Base-by-base conservation (phyloP, 192 early-diverging fungal genomes). In the Ambispora gerdemannii region DNA sequence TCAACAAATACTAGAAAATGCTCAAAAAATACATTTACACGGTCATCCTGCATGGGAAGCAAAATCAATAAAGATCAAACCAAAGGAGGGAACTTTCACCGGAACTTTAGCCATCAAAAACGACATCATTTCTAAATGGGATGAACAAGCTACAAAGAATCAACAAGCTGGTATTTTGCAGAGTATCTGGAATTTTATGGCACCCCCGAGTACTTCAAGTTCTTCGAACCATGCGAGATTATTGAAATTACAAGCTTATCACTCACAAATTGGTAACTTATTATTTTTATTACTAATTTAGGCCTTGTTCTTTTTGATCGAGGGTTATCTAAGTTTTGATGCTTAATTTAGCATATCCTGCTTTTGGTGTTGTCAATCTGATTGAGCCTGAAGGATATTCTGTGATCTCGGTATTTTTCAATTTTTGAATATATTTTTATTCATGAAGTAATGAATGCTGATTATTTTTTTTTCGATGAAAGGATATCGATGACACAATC, bases 401-500 rank as follows among this genome's bases (percentile, higher is more conserved):
- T 0, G 73, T 97, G 4, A 92, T 97, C 55, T 91, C 90, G 6
- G 75, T 76, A 68, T 47, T 47, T 8, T 33, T n/a, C 24, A 8
- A 25, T 50, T 31, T 51, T 28, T 22, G 50, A 20, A 15, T 24
- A 2, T 20, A 4, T 53, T 52, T n/a, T 62, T 52, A 65, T 32
- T 24, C 28, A 31, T 19, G 50, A 3, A 28, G 25, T 63, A 28
- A 43, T 4, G 27, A 17, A 11, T 62, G 20, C 34, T 33, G 0
- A n/a, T 34, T 17, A 0, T 63, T 43, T 28, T 17, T 4, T 35
- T 49, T 49, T 36, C 28, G 2, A 31, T 27, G 27, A 30, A 15
- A 63, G 53, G 91, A 92, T 65, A 90, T 97, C 47, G 95, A 97
- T 74, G 95, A 97, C 71, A 97, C 95, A 4, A 97, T 97, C 80